Evolutionary conservation across 805 yeast genomes (phyloP).

Genomic region (Nematodospora valgi): DNA sequence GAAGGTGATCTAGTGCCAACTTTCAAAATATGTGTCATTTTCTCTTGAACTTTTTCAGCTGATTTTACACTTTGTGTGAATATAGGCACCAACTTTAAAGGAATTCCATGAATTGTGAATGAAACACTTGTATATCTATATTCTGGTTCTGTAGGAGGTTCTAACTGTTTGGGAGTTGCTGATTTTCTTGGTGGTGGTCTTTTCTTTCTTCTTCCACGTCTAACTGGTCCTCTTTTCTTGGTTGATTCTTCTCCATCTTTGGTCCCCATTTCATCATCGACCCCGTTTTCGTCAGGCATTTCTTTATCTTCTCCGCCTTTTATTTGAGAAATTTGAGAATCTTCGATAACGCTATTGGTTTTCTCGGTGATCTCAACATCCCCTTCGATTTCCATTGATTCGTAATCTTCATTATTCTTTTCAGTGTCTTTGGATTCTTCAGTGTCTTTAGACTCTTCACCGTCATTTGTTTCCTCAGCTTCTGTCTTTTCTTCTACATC

Average conservation of each 20-base stretch:
- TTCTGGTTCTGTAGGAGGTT: conserved; percentile 41
- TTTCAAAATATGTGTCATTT: conserved; percentile 60
- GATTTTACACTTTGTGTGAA: conserved; percentile 63
- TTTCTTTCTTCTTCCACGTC: conserved; percentile 14
- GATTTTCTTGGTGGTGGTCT: conserved; percentile 12
- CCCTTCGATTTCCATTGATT: conserved; percentile 11
- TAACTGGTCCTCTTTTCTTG: conserved; percentile 16
- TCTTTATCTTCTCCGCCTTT: conserved; percentile 13
- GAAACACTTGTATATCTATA: conserved; percentile 61
- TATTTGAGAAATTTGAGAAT: too few species aligned
- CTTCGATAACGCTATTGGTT: too few species aligned
- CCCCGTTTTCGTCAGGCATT: conserved; percentile 3
- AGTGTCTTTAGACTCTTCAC: neutral
- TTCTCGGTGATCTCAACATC: neutral
- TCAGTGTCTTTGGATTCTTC: conserved; percentile 1
- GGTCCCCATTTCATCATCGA: neutral
- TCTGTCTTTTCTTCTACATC: conserved; percentile 10
- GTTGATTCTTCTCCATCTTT: conserved; percentile 10
- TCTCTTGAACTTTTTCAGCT: conserved; percentile 48
- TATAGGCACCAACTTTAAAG: conserved; percentile 61
- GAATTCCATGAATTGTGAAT: conserved; percentile 60
- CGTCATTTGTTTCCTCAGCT: conserved; percentile 12
- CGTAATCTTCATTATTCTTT: neutral
- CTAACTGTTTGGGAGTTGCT: conserved; percentile 19
- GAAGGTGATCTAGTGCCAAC: conserved; percentile 59